Base-by-base conservation (phyloP, 768 basidiomycete genomes). In the Hygrophorus russula region DNA sequence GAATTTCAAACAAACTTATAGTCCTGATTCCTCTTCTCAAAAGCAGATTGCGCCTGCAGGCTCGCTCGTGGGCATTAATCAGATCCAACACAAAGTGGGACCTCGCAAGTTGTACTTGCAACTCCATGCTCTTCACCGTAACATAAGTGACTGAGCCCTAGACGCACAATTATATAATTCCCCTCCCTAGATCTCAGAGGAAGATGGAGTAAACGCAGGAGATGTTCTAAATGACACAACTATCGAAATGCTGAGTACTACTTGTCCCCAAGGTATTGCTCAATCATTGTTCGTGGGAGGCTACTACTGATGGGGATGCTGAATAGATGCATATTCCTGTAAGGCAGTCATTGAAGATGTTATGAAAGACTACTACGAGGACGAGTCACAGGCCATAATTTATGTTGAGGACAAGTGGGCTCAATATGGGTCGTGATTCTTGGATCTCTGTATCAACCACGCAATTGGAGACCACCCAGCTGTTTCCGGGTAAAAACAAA, bases 311-410 rank as follows among this genome's bases (percentile, higher is more conserved):
- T 18, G 41, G 8, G 36, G 15, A 13, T 32, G 15, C 6, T 29
- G 13, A 18, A 13, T 38, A 65, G 70, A 70, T 48, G 66, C 63
- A 39, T 47, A 58, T 14, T 47, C 59, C 7, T 68, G 70, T 49
- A 54, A 50, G 29, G 29, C 31, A 3, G 47, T 52, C 32, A 59
- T 83, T 12, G 59, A 57, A 10, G 60, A 57, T 18, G 64, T 72
- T 12, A 61, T 71, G 6, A 57, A 65, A 17, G 68, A 74, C 48
- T 50, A 80, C 18, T 60, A 61, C 18, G 54, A 59, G 4, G 61
- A 62, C 11, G 74, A 74, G 72, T 59, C 72, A 56, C 61, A 71
- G 45, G 71, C 68, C 11, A 52, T 61, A 35, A 59, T 69, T 28
- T 39, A 57, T 29, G 57, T 58, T 0, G 54, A 64, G 3, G 34